Evolutionary conservation across 2,329 filamentous ascomycete genomes (phyloP).

Genomic region (Sporothrix protearum): DNA sequence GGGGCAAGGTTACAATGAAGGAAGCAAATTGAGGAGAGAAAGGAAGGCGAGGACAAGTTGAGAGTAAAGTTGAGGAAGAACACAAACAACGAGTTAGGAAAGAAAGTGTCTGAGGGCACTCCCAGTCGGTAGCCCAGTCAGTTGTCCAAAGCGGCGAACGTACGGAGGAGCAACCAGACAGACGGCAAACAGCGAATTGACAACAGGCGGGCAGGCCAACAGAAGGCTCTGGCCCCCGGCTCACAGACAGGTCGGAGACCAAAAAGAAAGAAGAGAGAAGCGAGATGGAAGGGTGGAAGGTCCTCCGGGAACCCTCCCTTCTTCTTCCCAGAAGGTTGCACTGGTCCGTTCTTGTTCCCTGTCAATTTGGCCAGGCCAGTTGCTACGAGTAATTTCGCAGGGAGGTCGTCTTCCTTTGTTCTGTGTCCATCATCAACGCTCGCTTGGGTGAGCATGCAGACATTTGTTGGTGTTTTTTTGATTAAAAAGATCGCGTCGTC

Average conservation of each 20-base stretch:
- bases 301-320: too few relatives aligned
- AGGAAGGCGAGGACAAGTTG: background rate
- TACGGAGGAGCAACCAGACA: too few relatives aligned
- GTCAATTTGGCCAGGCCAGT: conserved; percentile 8
- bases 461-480: background rate
- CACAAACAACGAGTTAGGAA: background rate
- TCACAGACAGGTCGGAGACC: conserved; percentile 6
- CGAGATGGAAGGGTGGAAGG: background rate
- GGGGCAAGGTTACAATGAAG: background rate
- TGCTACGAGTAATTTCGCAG: conserved; percentile 1
- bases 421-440: background rate
- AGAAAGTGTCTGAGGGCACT: background rate
- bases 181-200: too few relatives aligned
- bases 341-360: conserved; percentile 5
- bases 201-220: too few relatives aligned
- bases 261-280: background rate
- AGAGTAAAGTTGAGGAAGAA: background rate
- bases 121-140: background rate
- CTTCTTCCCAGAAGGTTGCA: too few relatives aligned
- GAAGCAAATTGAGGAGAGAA: background rate
- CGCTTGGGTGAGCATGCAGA: background rate
- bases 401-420: conserved; percentile 2
- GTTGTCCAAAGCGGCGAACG: conserved; percentile 4
- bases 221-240: conserved; percentile 3
- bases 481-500: too few relatives aligned